Evolutionary conservation across 2,329 filamentous ascomycete genomes (phyloP).

Genomic region (Sarocladium strictum): DNA sequence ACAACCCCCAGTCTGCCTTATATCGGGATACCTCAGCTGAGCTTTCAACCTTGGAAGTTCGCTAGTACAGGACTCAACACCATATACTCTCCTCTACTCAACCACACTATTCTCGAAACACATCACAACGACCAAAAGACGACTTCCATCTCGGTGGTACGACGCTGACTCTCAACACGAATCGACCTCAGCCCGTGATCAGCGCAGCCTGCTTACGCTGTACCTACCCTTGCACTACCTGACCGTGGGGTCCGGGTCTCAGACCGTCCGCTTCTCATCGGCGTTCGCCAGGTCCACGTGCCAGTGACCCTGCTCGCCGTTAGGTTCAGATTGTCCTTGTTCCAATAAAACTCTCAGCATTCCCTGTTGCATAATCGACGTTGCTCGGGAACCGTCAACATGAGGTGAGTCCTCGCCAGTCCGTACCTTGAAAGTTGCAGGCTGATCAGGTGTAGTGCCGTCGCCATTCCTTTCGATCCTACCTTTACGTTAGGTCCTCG

Average conservation of each 20-base stretch:
- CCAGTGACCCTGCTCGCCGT: background rate
- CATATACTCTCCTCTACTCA: background rate
- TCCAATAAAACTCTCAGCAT: too few species aligned
- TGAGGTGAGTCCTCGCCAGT: constrained; percentile 25
- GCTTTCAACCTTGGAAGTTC: background rate
- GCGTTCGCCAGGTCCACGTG: background rate
- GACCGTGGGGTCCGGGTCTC: background rate
- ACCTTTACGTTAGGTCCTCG: constrained; percentile 46
- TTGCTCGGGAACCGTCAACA: constrained; percentile 24
- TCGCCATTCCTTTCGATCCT: constrained; percentile 46
- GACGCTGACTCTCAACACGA: background rate
- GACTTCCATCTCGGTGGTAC: background rate
- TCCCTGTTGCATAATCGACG: background rate
- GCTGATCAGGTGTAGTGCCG: constrained; percentile 28
- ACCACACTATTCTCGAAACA: background rate
- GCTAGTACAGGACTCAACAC: background rate
- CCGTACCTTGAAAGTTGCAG: background rate
- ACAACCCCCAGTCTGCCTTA: background rate
- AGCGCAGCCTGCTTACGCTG: constrained; percentile 10
- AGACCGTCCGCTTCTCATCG: background rate
- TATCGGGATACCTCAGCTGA: too few species aligned
- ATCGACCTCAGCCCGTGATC: constrained; percentile 4
- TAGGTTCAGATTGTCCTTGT: background rate
- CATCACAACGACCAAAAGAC: background rate
- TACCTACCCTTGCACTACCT: background rate